Percentiles rank a stretch among this genome's conserved stretches.
phyloP scores from a whole-genome alignment of 768 basidiomycete genomes.

The Phlebiopsis flavidoalba region DNA sequence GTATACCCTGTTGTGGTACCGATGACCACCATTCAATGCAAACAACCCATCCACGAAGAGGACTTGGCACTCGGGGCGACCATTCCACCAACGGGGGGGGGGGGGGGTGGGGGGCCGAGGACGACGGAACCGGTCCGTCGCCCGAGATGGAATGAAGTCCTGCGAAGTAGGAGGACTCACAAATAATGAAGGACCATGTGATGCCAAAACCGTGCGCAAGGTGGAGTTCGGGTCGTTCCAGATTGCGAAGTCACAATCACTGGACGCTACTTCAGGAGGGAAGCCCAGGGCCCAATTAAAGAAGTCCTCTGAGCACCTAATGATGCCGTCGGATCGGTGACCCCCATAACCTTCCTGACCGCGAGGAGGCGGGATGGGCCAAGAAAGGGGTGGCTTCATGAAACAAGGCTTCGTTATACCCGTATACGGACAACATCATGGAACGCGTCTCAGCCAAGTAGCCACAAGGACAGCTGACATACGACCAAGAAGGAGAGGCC shows the following conservation, averaged over 20 bases:
- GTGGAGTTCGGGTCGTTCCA: no score
- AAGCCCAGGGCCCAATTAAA: slow-evolving; percentile 17
- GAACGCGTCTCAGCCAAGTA: slow-evolving; percentile 66
- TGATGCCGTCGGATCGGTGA: slow-evolving; percentile 26
- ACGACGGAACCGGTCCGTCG: slow-evolving; percentile 30
- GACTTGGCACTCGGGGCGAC: slow-evolving; percentile 31
- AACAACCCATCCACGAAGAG: slow-evolving; percentile 49
- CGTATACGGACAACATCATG: slow-evolving; percentile 35
- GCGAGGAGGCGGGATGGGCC: slow-evolving; percentile 30
- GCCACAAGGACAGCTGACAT: slow-evolving; percentile 53
- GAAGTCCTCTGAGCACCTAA: slow-evolving; percentile 17
- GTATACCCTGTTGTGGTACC: slow-evolving; percentile 39
- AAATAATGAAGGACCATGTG: slow-evolving; percentile 16
- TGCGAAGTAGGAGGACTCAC: no score
- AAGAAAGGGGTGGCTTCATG: slow-evolving; percentile 31
- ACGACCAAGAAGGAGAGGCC: slow-evolving; percentile 42
- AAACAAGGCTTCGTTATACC: slow-evolving; percentile 25
- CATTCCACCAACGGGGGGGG: slow-evolving; percentile 25
- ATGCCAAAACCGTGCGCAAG: slow-evolving; percentile 1
- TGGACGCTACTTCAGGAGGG: slow-evolving; percentile 6
- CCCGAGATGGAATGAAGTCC: slow-evolving; percentile 24
- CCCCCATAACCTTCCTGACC: slow-evolving; percentile 13
- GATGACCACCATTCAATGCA: slow-evolving; percentile 28
- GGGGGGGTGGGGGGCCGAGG: no score
- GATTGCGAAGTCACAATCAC: no score